phyloP scores from a whole-genome alignment of 2,329 filamentous ascomycete species.

The Monosporascus sp. region DNA sequence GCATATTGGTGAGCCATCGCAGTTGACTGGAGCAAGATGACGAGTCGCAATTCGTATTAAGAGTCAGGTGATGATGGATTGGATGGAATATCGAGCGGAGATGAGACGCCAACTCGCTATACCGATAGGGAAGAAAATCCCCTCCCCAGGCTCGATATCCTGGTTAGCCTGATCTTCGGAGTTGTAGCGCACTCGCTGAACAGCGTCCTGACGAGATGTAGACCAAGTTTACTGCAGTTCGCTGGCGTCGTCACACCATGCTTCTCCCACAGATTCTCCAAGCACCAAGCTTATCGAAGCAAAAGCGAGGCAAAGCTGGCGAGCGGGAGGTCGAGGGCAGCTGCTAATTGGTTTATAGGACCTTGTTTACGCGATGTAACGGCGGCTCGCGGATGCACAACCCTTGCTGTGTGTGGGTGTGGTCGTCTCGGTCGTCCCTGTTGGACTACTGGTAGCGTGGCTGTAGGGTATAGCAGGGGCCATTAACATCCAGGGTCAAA shows the following conservation, averaged over 20 bases:
- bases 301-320: neutral
- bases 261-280: neutral
- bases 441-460: constrained; percentile 7
- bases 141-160: neutral
- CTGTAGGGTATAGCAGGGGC: constrained; percentile 4
- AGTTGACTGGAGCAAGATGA: neutral
- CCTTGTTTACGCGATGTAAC: constrained; percentile 14
- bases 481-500: neutral
- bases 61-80: neutral
- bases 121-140: too few relatives aligned
- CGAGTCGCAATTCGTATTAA: neutral
- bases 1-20: neutral
- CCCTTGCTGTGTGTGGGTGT: constrained; percentile 16
- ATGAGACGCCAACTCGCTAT: neutral
- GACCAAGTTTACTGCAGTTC: neutral
- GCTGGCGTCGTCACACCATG: neutral
- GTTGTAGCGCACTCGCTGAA: neutral
- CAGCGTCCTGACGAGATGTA: neutral
- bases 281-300: neutral
- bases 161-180: neutral
- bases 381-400: constrained; percentile 20
- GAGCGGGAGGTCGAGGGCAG: neutral
- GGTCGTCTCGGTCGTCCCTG: constrained; percentile 15
- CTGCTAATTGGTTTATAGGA: neutral
- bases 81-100: neutral